Percentiles rank a stretch among this genome's conserved stretches.
Conservation (phyloP, 495 filamentous ascomycete species). For the Xylaria telfairii region DNA sequence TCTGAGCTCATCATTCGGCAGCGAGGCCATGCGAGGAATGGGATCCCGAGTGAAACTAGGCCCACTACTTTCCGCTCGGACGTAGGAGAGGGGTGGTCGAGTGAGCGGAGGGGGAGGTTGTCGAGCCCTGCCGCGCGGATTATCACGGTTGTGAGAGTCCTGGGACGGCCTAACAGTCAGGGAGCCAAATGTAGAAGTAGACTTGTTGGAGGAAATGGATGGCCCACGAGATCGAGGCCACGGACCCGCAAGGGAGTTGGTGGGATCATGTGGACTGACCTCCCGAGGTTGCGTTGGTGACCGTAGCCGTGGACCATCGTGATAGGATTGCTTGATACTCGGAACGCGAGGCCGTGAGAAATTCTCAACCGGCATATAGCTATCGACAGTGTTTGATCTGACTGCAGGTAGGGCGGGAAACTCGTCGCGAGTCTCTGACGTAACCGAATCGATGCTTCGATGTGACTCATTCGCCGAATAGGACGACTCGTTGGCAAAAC, state of each 20-base stretch:
- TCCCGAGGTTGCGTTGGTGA: slow-evolving; percentile 40
- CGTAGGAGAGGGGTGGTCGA: slow-evolving; percentile 36
- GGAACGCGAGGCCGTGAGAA: slow-evolving; percentile 59
- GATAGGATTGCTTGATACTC: slow-evolving; percentile 50
- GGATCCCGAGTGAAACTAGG: slow-evolving; percentile 45
- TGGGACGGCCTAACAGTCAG: slow-evolving; percentile 42
- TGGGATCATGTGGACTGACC: slow-evolving; percentile 39
- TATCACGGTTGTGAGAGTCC: slow-evolving; percentile 33
- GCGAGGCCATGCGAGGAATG: slow-evolving; percentile 45
- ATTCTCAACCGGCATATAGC: slow-evolving; percentile 50
- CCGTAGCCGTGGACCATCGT: slow-evolving; percentile 43
- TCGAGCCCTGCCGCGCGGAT: slow-evolving; percentile 31
- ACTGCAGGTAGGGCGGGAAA: slow-evolving; percentile 33
- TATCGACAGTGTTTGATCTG: slow-evolving; percentile 36
- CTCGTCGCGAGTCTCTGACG: slow-evolving; percentile 39
- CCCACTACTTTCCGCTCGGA: slow-evolving; percentile 38
- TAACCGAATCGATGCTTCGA: slow-evolving; percentile 27
- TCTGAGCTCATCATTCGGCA: slow-evolving; percentile 63
- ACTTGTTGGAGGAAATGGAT: slow-evolving; percentile 54
- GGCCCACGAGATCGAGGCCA: slow-evolving; percentile 50
- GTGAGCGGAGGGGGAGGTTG: slow-evolving; percentile 29
- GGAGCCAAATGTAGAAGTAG: slow-evolving; percentile 51
- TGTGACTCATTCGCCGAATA: slow-evolving; percentile 35
- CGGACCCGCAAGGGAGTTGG: slow-evolving; percentile 33
- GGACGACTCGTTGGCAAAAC: slow-evolving; percentile 30